Evolutionary conservation across 768 basidiomycete species (phyloP).

Genomic region (Megacollybia marginata): DNA sequence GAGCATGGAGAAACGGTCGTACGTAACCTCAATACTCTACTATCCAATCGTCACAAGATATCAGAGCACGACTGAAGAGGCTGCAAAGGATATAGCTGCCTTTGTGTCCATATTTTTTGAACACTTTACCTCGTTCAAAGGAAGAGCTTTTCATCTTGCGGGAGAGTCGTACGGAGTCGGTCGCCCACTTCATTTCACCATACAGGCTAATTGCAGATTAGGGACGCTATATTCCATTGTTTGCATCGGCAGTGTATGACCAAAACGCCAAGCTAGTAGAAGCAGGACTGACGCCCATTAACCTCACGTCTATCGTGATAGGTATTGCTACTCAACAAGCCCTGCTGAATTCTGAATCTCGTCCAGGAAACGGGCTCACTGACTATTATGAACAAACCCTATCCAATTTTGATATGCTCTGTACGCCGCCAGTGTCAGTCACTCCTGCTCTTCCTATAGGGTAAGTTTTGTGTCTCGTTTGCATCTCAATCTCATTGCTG

Average conservation of each 20-base stretch:
- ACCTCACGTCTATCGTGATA: conserved; percentile 65
- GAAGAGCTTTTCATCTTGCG: conserved; percentile 34
- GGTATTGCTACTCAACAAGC: too few species aligned
- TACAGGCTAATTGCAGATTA: conserved; percentile 12
- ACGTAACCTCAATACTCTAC: conserved; percentile 54
- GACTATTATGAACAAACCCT: conserved; percentile 19
- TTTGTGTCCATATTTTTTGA: conserved; percentile 53
- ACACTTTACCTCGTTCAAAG: conserved; percentile 43
- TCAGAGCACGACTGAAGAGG: conserved; percentile 39
- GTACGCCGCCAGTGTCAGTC: too few species aligned
- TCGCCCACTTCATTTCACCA: background rate
- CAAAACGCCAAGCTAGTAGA: conserved; percentile 52
- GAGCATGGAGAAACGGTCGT: conserved; percentile 31
- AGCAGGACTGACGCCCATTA: conserved; percentile 49
- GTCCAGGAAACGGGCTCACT: conserved; percentile 52
- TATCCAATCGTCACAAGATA: conserved; percentile 23
- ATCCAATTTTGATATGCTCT: too few species aligned
- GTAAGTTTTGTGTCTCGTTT: too few species aligned
- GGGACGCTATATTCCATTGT: conserved; percentile 68
- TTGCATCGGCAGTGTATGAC: conserved; percentile 72
- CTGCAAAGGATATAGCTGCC: conserved; percentile 46
- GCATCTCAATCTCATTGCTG: too few species aligned
- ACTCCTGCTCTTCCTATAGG: too few species aligned
- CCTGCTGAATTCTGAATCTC: too few species aligned
- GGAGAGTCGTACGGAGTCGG: conserved; percentile 48